Conservation (phyloP, 2,329 filamentous ascomycete genomes). For the Capronia americana region DNA sequence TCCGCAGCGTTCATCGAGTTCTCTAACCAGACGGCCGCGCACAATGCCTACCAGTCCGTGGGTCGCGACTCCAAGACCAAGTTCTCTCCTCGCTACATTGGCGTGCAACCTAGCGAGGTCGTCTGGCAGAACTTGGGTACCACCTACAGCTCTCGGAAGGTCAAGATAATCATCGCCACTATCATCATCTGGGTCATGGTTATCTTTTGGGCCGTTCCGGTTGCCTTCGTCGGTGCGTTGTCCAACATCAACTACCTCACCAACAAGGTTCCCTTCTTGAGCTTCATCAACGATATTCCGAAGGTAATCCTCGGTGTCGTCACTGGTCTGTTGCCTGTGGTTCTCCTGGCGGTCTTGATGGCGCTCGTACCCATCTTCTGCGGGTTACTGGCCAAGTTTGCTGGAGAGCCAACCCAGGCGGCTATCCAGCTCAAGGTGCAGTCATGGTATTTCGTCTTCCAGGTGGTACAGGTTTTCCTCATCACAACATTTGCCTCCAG, state of each 20-base stretch:
- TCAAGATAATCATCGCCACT: constrained; percentile 72
- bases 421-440: constrained; percentile 88
- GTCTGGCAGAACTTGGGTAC: constrained; percentile 85
- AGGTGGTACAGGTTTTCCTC: constrained; percentile 86
- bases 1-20: constrained; percentile 92
- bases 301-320: constrained; percentile 74
- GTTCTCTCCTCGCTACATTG: constrained; percentile 89
- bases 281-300: constrained; percentile 77
- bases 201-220: constrained; percentile 81
- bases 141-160: constrained; percentile 62
- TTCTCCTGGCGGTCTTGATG: constrained; percentile 83
- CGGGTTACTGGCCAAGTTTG: constrained; percentile 75
- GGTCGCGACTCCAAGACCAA: constrained; percentile 63
- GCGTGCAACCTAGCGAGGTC: constrained; percentile 81
- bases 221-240: constrained; percentile 82
- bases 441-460: constrained; percentile 77
- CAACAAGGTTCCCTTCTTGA: constrained; percentile 63
- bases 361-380: constrained; percentile 83
- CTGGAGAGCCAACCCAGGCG: constrained; percentile 79
- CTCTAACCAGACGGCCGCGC: constrained; percentile 77
- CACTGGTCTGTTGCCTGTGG: constrained; percentile 80
- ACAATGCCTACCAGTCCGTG: constrained; percentile 74
- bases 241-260: constrained; percentile 79
- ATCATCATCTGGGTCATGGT: constrained; percentile 77
- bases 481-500: constrained; percentile 79